These are phyloP conservation scores for Cystoisospora suis DNA, from an alignment of 169 alveolate species.

Conservation along the genomic window DNA sequence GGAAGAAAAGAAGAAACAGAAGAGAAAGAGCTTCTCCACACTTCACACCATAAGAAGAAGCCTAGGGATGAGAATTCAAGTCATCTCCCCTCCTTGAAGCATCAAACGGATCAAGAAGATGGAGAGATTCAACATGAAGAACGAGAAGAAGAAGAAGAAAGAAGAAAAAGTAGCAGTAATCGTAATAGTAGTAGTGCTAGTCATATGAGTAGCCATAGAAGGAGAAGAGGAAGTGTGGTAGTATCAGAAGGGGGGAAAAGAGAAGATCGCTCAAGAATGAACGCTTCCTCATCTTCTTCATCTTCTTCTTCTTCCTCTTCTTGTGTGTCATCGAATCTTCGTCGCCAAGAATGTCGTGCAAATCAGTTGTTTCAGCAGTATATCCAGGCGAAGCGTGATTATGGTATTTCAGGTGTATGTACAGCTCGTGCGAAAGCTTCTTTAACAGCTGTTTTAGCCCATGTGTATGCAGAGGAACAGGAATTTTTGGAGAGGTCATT, in stretches of 20 bases:
- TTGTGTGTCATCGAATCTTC: too few species aligned
- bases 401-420: not conserved
- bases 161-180: not conserved
- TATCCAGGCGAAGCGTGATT: conserved; percentile 11
- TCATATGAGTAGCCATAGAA: not conserved
- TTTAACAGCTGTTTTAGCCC: not conserved
- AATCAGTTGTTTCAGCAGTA: conserved; percentile 12
- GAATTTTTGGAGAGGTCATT: not conserved
- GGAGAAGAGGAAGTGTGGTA: not conserved
- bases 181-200: not conserved
- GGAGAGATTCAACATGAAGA: not conserved
- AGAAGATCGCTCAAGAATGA: not conserved
- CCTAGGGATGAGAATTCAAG: not conserved
- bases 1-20: too few species aligned
- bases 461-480: conserved; percentile 18
- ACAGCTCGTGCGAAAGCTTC: not conserved
- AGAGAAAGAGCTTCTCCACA: not conserved
- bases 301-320: too few species aligned
- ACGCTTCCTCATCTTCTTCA: not conserved
- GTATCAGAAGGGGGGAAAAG: not conserved
- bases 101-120: not conserved
- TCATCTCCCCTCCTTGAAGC: not conserved
- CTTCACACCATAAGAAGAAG: not conserved
- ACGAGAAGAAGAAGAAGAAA: not conserved
- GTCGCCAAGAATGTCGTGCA: not conserved